These are phyloP conservation scores for Lentinula boryana DNA, from an alignment of 768 basidiomycete species.

Conservation along the genomic window DNA sequence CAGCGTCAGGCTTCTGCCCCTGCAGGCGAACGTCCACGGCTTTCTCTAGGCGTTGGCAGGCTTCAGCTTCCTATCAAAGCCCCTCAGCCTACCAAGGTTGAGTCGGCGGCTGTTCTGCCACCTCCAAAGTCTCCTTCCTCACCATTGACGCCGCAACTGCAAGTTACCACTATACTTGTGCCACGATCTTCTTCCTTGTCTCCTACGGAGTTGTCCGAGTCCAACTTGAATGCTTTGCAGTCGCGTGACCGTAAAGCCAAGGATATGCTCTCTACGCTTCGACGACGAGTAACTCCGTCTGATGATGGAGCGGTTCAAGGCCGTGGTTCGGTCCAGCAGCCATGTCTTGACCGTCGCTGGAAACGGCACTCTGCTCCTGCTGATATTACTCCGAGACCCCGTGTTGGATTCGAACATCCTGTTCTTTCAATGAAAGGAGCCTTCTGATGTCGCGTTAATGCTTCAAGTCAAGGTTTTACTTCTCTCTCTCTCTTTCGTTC, in stretches of 20 bases:
- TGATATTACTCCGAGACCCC: constrained; percentile 44
- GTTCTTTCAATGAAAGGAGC: constrained; percentile 53
- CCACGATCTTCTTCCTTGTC: constrained; percentile 38
- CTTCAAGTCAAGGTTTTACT: constrained; percentile 25
- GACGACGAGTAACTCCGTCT: constrained; percentile 44
- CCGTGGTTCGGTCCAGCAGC: constrained; percentile 12
- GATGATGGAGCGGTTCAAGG: constrained; percentile 18
- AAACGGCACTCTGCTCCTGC: constrained; percentile 62
- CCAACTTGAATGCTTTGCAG: constrained; percentile 44
- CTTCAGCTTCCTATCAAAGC: constrained; percentile 34
- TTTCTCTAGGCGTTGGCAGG: constrained; percentile 33
- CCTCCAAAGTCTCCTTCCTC: constrained; percentile 28
- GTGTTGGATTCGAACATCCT: constrained; percentile 53
- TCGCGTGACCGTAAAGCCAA: constrained; percentile 51
- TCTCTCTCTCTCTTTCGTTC: constrained; percentile 31
- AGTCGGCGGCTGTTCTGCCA: constrained; percentile 19
- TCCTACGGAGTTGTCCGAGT: constrained; percentile 44
- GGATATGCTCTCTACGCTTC: constrained; percentile 62
- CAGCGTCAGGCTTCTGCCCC: constrained; percentile 8
- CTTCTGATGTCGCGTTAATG: constrained; percentile 33
- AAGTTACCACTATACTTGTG: constrained; percentile 42
- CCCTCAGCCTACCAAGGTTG: constrained; percentile 19
- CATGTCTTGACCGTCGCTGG: constrained; percentile 28
- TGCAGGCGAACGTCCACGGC: constrained; percentile 15
- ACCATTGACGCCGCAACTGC: constrained; percentile 34